Conservation (phyloP, 441 rosid genomes). For the Daphne laureola region DNA sequence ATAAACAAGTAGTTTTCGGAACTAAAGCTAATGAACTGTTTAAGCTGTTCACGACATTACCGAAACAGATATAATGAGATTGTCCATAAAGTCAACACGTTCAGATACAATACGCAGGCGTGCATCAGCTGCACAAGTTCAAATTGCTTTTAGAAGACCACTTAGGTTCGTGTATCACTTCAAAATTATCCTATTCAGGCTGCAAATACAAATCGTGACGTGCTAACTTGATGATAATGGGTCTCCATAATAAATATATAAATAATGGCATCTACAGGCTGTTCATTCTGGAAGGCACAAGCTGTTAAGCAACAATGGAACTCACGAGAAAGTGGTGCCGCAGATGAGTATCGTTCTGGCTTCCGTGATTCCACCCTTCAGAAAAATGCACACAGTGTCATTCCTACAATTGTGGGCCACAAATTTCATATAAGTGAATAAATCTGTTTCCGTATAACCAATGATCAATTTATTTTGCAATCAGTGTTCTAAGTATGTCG, state of each 20-base stretch:
- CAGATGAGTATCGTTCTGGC: slow-evolving; percentile 95
- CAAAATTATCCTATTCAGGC: slow-evolving; percentile 4
- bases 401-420: slow-evolving; percentile 11
- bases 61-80: slow-evolving; percentile 74
- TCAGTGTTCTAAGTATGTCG: no score
- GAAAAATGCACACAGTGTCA: slow-evolving; percentile 20
- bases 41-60: slow-evolving; percentile 27
- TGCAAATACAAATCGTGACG: not conserved
- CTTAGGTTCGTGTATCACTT: not conserved
- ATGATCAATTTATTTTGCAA: not conserved
- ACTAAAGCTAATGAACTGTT: no score
- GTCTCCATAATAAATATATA: slow-evolving; percentile 10
- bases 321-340: slow-evolving; percentile 93
- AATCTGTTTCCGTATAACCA: slow-evolving; percentile 5
- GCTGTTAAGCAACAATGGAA: slow-evolving; percentile 7
- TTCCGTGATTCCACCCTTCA: slow-evolving; percentile 93
- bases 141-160: no score
- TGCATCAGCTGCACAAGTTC: slow-evolving; percentile 67
- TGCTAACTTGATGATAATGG: slow-evolving; percentile 7
- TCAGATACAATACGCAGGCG: slow-evolving; percentile 85
- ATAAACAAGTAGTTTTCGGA: slow-evolving; percentile 5
- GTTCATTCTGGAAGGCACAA: slow-evolving; percentile 12
- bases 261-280: not conserved
- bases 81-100: slow-evolving; percentile 77
- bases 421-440: not conserved